A percentile compares a stretch with the other conserved stretches of the same genome.
Conservation (phyloP, 192 early-diverging fungal genomes). For the Entomortierella beljakovae region DNA sequence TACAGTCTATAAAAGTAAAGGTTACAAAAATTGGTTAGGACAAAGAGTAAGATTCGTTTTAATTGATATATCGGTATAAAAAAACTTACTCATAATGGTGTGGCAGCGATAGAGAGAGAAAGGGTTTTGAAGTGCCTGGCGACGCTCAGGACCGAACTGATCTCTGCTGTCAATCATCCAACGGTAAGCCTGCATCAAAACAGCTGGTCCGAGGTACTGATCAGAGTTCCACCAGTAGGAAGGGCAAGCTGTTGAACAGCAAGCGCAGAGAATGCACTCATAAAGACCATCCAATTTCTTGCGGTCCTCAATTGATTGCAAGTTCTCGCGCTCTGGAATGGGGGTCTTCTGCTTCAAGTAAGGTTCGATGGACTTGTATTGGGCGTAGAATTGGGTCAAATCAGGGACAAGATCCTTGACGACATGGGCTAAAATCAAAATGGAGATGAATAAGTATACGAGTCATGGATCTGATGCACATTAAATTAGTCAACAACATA, state of each 20-base stretch:
- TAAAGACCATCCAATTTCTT: constrained; percentile 97
- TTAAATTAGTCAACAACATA: background rate
- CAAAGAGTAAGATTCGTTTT: background rate
- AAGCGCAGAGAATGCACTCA: constrained; percentile 98
- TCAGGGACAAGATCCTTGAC: constrained; percentile 98
- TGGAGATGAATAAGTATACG: background rate
- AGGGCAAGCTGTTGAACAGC: constrained; percentile 96
- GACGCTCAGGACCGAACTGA: constrained; percentile 88
- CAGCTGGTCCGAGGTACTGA: constrained; percentile 94
- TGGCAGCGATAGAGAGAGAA: constrained; percentile 99
- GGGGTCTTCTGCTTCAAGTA: constrained; percentile 91
- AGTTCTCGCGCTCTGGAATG: constrained; percentile 82
- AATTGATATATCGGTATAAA: background rate
- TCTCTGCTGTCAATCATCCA: constrained; percentile 99
- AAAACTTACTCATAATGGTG: constrained; percentile 88
- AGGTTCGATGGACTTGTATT: constrained; percentile 97
- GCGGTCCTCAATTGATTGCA: constrained; percentile 93
- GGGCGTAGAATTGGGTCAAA: constrained; percentile 96
- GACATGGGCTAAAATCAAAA: constrained; percentile 74
- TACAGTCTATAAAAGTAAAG: constrained; percentile 69
- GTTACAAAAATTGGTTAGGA: background rate
- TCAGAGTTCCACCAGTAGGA: constrained; percentile 98
- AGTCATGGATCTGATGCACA: background rate
- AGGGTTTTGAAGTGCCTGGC: constrained; percentile 89
- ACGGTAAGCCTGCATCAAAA: constrained; percentile 97